These are phyloP conservation scores for Ulmus americana DNA, from an alignment of 331 rosid species.

Conservation along the genomic window DNA sequence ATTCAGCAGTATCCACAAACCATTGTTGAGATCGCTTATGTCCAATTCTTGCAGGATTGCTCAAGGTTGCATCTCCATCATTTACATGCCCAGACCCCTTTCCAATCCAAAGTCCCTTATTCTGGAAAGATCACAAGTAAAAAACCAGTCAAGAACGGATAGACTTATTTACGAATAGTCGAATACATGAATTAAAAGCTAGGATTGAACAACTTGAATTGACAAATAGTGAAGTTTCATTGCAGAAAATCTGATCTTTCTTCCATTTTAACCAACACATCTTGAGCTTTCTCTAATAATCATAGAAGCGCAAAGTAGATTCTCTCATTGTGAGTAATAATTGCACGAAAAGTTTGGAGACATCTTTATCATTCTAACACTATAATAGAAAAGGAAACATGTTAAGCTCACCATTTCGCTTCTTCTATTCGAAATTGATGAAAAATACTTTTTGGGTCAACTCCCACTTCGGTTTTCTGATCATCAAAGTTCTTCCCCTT, in stretches of 20 bases:
- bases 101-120: constrained; percentile 63
- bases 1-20: constrained; percentile 59
- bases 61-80: constrained; percentile 42
- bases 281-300: neutral
- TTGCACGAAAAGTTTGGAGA: too few species aligned
- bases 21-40: constrained; percentile 68
- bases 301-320: neutral
- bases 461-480: neutral
- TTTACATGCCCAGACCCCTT: constrained; percentile 47
- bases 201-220: neutral
- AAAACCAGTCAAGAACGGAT: constrained; percentile 6
- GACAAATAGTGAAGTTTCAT: too few species aligned
- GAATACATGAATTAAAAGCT: neutral
- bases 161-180: neutral
- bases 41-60: constrained; percentile 53
- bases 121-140: constrained; percentile 47
- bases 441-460: neutral
- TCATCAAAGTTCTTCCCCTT: neutral
- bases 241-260: too few species aligned
- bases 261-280: too few species aligned
- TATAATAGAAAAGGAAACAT: neutral
- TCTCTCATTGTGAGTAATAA: neutral
- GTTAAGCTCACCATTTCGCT: constrained; percentile 27
- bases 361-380: neutral
- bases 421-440: neutral